phyloP scores from a whole-genome alignment of 2,329 filamentous ascomycete species.

The Fusarium sp. region DNA sequence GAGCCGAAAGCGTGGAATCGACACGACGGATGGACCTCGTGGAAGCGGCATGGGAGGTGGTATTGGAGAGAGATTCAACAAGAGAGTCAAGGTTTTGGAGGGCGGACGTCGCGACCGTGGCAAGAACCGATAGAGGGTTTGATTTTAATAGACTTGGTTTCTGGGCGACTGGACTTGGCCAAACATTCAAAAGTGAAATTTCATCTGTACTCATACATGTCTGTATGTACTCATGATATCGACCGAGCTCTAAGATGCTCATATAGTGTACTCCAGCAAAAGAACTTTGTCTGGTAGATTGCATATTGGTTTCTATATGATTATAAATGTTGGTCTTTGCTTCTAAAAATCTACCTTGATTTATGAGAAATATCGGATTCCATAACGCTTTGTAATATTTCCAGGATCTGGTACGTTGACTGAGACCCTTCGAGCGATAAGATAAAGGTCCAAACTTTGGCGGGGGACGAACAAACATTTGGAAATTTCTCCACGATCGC shows the following conservation, averaged over 20 bases:
- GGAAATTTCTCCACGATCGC: conserved; percentile 42
- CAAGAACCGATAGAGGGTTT: conserved; percentile 55
- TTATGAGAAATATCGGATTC: too few species aligned
- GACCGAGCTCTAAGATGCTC: neutral
- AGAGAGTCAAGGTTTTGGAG: conserved; percentile 73
- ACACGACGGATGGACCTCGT: conserved; percentile 77
- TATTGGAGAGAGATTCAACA: conserved; percentile 82
- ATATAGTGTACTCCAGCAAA: too few species aligned
- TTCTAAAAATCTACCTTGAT: too few species aligned
- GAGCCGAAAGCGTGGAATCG: conserved; percentile 84
- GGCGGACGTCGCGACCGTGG: conserved; percentile 62
- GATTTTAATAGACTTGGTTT: conserved; percentile 25
- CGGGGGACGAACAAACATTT: conserved; percentile 37
- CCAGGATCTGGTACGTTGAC: too few species aligned
- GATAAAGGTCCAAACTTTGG: conserved; percentile 44
- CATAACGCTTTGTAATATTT: too few species aligned
- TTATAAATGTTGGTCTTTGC: too few species aligned
- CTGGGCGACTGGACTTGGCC: neutral
- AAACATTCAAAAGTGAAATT: neutral
- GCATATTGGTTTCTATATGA: too few species aligned
- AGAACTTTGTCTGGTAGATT: too few species aligned
- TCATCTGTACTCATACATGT: neutral
- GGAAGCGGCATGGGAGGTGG: conserved; percentile 71
- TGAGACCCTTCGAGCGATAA: conserved; percentile 30
- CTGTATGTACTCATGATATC: neutral